Evolutionary conservation across 1,139 yeast species (phyloP).

Genomic region (Wickerhamomyces sp.): DNA sequence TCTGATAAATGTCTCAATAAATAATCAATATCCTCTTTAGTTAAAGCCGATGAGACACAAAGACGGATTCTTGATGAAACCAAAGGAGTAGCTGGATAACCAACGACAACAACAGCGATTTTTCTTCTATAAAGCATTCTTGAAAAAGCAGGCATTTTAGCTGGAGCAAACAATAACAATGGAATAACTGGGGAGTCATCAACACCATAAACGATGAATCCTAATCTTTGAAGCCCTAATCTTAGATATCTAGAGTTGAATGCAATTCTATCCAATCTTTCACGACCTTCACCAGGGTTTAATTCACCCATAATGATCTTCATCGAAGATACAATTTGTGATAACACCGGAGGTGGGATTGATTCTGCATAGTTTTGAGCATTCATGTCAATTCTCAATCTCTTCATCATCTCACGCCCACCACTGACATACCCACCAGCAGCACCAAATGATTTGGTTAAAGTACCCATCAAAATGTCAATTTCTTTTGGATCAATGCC

Average conservation of each 20-base stretch:
- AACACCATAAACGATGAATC: slow-evolving; percentile 90
- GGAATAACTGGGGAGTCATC: slow-evolving; percentile 98
- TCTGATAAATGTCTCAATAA: slow-evolving; percentile 68
- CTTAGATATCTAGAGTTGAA: slow-evolving; percentile 92
- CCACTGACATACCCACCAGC: slow-evolving; percentile 97
- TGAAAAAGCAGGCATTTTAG: slow-evolving; percentile 91
- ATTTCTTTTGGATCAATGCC: slow-evolving; percentile 68
- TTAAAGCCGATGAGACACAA: slow-evolving; percentile 88
- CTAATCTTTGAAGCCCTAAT: slow-evolving; percentile 83
- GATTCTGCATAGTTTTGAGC: slow-evolving; percentile 79
- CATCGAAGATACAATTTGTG: slow-evolving; percentile 81
- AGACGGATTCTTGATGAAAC: slow-evolving; percentile 87
- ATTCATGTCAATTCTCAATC: slow-evolving; percentile 66
- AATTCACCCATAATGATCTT: slow-evolving; percentile 74
- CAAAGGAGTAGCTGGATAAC: slow-evolving; percentile 96
- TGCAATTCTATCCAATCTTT: slow-evolving; percentile 87
- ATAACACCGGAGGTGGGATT: slow-evolving; percentile 84
- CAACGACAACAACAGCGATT: slow-evolving; percentile 93
- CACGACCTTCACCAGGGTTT: slow-evolving; percentile 90
- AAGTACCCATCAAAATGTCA: slow-evolving; percentile 94
- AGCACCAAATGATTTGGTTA: slow-evolving; percentile 97
- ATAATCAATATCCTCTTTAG: slow-evolving; percentile 88
- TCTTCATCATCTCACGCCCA: slow-evolving; percentile 59
- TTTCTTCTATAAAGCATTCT: slow-evolving; percentile 73
- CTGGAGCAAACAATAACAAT: slow-evolving; percentile 77